Evolutionary conservation across 495 filamentous ascomycete genomes (phyloP).

Genomic region (Penicillium odoratum): DNA sequence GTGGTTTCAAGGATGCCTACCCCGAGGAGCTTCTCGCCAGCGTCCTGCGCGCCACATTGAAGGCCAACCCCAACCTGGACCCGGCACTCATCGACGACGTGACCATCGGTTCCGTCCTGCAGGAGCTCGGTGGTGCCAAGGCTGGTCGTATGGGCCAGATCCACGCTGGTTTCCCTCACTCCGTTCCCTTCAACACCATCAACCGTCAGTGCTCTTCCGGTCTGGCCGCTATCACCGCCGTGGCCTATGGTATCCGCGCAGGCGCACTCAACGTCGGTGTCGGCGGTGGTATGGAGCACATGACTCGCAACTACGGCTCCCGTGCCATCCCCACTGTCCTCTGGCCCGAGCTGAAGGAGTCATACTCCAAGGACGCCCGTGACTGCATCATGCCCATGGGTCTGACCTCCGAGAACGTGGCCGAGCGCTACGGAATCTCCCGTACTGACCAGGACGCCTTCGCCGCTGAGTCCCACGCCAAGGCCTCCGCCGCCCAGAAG

Average conservation of each 20-base stretch:
- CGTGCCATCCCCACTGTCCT: slow-evolving; percentile 78
- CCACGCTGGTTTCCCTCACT: slow-evolving; percentile 73
- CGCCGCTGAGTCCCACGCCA: slow-evolving; percentile 68
- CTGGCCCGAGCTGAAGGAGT: slow-evolving; percentile 72
- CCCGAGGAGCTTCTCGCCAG: slow-evolving; percentile 83
- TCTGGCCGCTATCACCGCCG: slow-evolving; percentile 68
- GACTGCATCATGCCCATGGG: slow-evolving; percentile 97
- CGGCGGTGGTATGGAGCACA: slow-evolving; percentile 89
- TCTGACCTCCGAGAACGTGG: slow-evolving; percentile 88
- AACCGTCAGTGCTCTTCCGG: slow-evolving; percentile 85
- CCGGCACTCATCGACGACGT: slow-evolving; percentile 75
- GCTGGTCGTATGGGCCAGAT: slow-evolving; percentile 88
- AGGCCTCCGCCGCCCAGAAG: slow-evolving; percentile 67
- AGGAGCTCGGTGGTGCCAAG: slow-evolving; percentile 88
- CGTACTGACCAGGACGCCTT: slow-evolving; percentile 81
- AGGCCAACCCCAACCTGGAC: slow-evolving; percentile 71
- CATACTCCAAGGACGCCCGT: slow-evolving; percentile 62
- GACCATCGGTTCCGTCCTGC: slow-evolving; percentile 81
- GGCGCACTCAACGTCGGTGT: slow-evolving; percentile 77
- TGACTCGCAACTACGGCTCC: slow-evolving; percentile 85
- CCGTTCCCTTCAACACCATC: slow-evolving; percentile 76
- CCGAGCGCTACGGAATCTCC: slow-evolving; percentile 69
- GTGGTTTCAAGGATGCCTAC: slow-evolving; percentile 82
- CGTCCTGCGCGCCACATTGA: slow-evolving; percentile 81
- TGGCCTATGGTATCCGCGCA: slow-evolving; percentile 69